A percentile compares a stretch with the other conserved stretches of the same genome.
These are phyloP conservation scores for Fusarium succisae DNA, from an alignment of 2,329 filamentous ascomycete genomes.

Conservation along the genomic window DNA sequence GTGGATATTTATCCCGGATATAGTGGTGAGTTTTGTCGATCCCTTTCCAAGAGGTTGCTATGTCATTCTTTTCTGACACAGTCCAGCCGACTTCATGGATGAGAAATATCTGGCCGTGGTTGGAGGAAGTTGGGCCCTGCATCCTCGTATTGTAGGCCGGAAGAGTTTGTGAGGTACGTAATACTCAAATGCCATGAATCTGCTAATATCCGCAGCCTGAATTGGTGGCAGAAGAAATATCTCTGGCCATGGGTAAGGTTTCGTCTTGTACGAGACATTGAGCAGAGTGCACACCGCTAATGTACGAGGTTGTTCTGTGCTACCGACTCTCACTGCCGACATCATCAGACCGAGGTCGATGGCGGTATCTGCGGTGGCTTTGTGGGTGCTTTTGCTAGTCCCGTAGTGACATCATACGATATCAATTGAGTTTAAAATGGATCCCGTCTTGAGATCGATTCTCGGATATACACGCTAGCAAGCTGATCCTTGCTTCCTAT, in stretches of 20 bases:
- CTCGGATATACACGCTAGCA: constrained; percentile 18
- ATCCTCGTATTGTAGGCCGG: constrained; percentile 16
- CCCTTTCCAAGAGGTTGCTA: fast-evolving
- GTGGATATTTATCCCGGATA: constrained; percentile 31
- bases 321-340: constrained; percentile 14
- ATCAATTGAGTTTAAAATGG: constrained; percentile 17
- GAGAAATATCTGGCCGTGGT: constrained; percentile 13
- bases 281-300: not conserved
- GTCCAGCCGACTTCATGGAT: constrained; percentile 29
- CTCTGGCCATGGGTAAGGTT: constrained; percentile 27
- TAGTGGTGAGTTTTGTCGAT: not conserved
- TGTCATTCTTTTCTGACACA: not conserved
- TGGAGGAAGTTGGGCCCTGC: constrained; percentile 27
- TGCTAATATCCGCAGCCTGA: constrained; percentile 1
- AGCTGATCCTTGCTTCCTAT: not conserved
- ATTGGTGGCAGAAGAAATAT: constrained; percentile 34
- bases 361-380: constrained; percentile 13
- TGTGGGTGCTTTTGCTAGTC: not conserved
- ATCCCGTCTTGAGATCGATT: not conserved
- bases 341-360: not conserved
- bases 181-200: fast-evolving
- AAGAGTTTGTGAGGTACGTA: constrained; percentile 24
- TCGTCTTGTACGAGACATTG: constrained; percentile 11
- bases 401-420: constrained; percentile 32
- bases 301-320: not conserved